Evolutionary conservation across 2,329 filamentous ascomycete species (phyloP), one percentile per base, ranked within the genome.

Genomic region (Dissoconium aciculare): DNA sequence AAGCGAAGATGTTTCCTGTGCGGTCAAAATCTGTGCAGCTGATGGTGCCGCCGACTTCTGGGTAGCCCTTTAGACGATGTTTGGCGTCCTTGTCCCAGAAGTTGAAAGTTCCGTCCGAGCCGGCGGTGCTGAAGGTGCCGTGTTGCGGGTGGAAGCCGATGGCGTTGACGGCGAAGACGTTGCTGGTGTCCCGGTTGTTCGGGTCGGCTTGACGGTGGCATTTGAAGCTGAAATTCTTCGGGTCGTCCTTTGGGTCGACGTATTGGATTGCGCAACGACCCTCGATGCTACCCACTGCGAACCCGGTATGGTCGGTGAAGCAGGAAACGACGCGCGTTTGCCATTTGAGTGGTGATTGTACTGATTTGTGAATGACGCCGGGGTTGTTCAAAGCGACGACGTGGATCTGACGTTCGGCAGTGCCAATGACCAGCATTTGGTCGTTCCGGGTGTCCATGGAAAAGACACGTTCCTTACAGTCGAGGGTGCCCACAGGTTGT

Each of bases 221-320:
- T 60, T 95, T 95, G 74, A 98, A 98, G 25, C 83, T 93, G 66
- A 98, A 98, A 64, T 98, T 95, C 50, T 77, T 79, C 41, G 55
- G 58, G 28, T 41, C 36, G 53, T 98, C 84, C 58, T 94, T 94
- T 26, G 98, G 89, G 49, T 98, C 87, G 19, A 94, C 83, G 49
- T 98, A 95, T 54, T 98, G 89, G 41, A 98, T 98, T 2, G 89
- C 89, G 55, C 89, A 98, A 33, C 89, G 78, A 16, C 89, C 89
- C 56, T 98, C 89, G 47, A 98, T 93, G 52, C 82, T 92, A 32
- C 89, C 89, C 30, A 98, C 81, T 1, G 89, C 89, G 51, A 92
- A 98, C 4, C 89, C 89, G 1, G 74, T 75, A 5, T 83, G 79
- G 53, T 98, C 87, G 10, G 77, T 74, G 55, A 98, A 98, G 63